A percentile compares a stretch with the other conserved stretches of the same genome.
These are phyloP conservation scores for Blastomyces parvus DNA, from an alignment of 2,329 filamentous ascomycete species.

Conservation along the genomic window DNA sequence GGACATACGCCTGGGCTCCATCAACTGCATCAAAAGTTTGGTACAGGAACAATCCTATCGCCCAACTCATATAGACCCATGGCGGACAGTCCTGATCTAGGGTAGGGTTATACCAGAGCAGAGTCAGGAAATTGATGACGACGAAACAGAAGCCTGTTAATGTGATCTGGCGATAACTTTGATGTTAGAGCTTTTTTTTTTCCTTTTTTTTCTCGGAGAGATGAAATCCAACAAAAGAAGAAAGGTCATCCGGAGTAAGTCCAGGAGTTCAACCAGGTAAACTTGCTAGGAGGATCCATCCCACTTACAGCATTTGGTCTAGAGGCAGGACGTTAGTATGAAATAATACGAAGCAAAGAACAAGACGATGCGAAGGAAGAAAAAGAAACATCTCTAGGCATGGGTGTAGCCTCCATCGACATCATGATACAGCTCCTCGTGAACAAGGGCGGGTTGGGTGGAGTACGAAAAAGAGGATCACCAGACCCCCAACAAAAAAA, in stretches of 20 bases:
- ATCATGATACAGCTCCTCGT: background rate
- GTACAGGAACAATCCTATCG: constrained; percentile 82
- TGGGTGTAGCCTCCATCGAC: background rate
- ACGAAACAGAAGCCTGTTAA: constrained; percentile 85
- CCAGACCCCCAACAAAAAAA: background rate
- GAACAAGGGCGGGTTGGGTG: too few relatives aligned
- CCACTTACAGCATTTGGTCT: constrained; percentile 47
- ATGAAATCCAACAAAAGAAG: background rate
- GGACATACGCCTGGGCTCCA: constrained; percentile 74
- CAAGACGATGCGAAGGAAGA: background rate
- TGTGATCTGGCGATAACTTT: constrained; percentile 53
- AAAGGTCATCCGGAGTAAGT: background rate
- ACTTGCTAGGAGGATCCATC: background rate
- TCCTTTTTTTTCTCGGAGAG: background rate
- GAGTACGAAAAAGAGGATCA: background rate
- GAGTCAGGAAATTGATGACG: constrained; percentile 75
- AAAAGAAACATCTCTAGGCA: background rate
- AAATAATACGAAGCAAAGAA: background rate
- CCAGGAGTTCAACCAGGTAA: background rate
- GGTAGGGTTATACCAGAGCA: constrained; percentile 93
- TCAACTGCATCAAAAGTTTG: constrained; percentile 98
- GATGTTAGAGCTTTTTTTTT: background rate
- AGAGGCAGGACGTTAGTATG: background rate
- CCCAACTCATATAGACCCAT: constrained; percentile 94
- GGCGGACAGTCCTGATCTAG: constrained; percentile 85